Conservation (phyloP, 345 rosid species). For the Trapa incisa region DNA sequence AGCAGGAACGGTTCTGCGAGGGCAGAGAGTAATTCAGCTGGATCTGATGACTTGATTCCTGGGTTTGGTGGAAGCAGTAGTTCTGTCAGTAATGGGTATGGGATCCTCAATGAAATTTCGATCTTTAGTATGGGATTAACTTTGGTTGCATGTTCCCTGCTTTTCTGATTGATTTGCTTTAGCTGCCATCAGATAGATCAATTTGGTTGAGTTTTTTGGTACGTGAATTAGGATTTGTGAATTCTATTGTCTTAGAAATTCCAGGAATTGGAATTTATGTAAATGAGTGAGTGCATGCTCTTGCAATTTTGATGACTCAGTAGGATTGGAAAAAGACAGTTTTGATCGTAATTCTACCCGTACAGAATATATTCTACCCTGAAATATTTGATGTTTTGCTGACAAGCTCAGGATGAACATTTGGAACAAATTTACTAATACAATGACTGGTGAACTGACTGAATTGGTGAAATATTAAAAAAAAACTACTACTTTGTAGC, state of each 20-base stretch:
- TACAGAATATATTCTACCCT: no score
- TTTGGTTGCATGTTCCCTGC: neutral
- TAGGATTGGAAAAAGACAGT: neutral
- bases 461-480: neutral
- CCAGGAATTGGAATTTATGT: neutral
- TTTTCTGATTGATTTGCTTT: neutral
- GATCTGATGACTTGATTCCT: constrained; percentile 56
- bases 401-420: neutral
- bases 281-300: neutral
- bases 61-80: constrained; percentile 46
- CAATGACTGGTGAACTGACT: neutral
- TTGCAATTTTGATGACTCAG: neutral
- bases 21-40: constrained; percentile 20
- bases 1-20: constrained; percentile 13
- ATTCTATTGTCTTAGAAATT: neutral
- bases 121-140: neutral
- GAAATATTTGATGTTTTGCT: neutral
- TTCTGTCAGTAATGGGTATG: constrained; percentile 20
- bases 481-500: neutral
- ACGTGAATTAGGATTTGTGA: neutral
- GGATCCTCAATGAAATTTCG: constrained; percentile 4
- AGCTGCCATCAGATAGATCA: neutral
- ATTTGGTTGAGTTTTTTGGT: neutral
- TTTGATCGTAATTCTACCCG: no score
- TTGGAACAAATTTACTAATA: neutral